Evolutionary conservation across 345 rosid genomes (phyloP).

Genomic region (Mercurialis annua): DNA sequence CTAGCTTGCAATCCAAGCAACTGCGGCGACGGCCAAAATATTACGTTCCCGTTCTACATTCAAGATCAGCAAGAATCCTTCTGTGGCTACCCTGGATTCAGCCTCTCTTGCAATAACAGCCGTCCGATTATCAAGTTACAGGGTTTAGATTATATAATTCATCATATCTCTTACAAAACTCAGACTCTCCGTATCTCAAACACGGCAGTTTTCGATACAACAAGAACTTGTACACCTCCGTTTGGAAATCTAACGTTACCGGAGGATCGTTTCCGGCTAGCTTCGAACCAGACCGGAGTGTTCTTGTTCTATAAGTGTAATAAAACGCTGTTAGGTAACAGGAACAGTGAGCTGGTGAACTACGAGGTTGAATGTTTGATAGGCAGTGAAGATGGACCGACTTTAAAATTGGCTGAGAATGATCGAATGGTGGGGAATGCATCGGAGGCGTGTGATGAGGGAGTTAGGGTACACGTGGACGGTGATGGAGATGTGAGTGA

Average conservation of each 20-base stretch:
- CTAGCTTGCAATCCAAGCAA: slow-evolving; percentile 24
- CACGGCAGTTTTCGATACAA: slow-evolving; percentile 7
- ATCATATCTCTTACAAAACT: slow-evolving; percentile 25
- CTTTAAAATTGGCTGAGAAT: slow-evolving; percentile 18
- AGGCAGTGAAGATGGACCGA: not conserved
- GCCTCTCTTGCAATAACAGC: slow-evolving; percentile 29
- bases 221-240: slow-evolving; percentile 11
- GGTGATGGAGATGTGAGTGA: not conserved
- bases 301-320: slow-evolving; percentile 34
- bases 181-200: slow-evolving; percentile 42
- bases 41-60: slow-evolving; percentile 43
- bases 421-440: slow-evolving; percentile 29
- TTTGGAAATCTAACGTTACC: slow-evolving; percentile 32
- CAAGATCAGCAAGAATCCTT: slow-evolving; percentile 15
- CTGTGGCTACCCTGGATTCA: slow-evolving; percentile 53
- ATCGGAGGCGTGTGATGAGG: slow-evolving; percentile 14
- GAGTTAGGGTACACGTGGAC: slow-evolving; percentile 29
- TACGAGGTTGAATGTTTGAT: slow-evolving; percentile 16
- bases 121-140: slow-evolving; percentile 28
- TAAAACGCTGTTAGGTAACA: not conserved
- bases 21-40: slow-evolving; percentile 30
- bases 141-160: slow-evolving; percentile 22
- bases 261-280: not conserved
- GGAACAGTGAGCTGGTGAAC: not conserved
- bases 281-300: not conserved